Conservation (phyloP, 345 rosid species). For the Heritiera fomes region DNA sequence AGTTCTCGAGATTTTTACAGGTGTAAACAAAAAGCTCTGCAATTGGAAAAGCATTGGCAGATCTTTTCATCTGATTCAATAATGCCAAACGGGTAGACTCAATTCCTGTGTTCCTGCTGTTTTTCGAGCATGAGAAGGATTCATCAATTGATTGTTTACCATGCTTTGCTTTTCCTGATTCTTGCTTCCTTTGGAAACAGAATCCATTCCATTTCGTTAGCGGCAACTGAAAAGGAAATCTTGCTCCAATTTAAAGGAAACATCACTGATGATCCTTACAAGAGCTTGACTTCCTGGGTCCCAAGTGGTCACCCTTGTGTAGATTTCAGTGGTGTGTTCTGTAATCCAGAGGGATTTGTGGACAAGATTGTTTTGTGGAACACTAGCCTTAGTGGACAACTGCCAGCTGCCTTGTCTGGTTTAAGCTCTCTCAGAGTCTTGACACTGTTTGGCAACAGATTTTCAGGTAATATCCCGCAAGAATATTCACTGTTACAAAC, state of each 20-base stretch:
- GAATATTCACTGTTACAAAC: conserved; percentile 66
- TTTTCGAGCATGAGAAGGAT: conserved; percentile 67
- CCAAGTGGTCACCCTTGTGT: conserved; percentile 56
- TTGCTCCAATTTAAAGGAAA: conserved; percentile 78
- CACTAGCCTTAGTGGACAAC: conserved; percentile 65
- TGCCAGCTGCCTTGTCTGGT: conserved; percentile 74
- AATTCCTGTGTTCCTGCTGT: conserved; percentile 15
- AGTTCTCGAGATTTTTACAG: background rate
- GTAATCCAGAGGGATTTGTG: conserved; percentile 69
- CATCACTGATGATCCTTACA: conserved; percentile 69
- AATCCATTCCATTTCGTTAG: conserved; percentile 36
- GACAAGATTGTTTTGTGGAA: conserved; percentile 93
- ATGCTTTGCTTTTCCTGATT: conserved; percentile 36
- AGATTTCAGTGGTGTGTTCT: conserved; percentile 66
- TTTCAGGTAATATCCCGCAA: conserved; percentile 78
- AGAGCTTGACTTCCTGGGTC: conserved; percentile 67
- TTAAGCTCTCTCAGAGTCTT: conserved; percentile 69
- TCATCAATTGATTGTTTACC: conserved; percentile 28
- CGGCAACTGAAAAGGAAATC: conserved; percentile 61
- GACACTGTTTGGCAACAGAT: conserved; percentile 82
- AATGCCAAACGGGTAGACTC: conserved; percentile 75
- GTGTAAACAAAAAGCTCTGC: conserved; percentile 14
- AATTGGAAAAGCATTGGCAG: conserved; percentile 15
- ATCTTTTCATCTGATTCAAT: conserved; percentile 35
- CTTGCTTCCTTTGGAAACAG: conserved; percentile 37